Base-by-base conservation (phyloP, 768 basidiomycete genomes). In the Lactarius vividus region DNA sequence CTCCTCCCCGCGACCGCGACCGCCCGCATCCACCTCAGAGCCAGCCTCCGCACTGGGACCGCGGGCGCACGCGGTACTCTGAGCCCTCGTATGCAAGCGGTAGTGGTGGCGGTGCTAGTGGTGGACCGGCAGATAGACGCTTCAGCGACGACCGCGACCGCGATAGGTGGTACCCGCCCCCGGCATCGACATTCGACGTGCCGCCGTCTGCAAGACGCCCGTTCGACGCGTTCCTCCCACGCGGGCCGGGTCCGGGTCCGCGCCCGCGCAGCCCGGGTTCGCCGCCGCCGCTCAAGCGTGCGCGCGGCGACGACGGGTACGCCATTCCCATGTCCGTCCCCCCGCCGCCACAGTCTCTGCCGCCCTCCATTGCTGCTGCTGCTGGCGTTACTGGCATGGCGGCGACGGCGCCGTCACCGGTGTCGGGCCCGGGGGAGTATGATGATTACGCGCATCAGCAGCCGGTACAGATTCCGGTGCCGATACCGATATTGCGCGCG, bases 261-360 rank as follows among this genome's bases (percentile, higher is more conserved):
- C 69, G 69, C 31, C 61, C 64, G 3, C 70, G 67, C 42, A 70
- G 70, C 31, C 64, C 68, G 26, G 65, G 64, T 40, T 65, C 64
- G 2, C 49, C 59, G 29, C 69, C 70, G n/a, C 59, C 68, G 20
- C 16, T 33, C 23, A 70, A 70, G 59, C 64, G 70, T 28, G 42
- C 65, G 31, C 68, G 70, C 18, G 70, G 61, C 11, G 70, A 70
- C 16, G 49, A 61, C 23, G 46, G 46, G 11, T 69, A 62, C 23
- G 29, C 31, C 10, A 60, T 35, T 18, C 61, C 65, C 31, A 65
- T 42, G 49, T 28, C 59, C 23, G 7, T 15, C 33, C 28, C 29
- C 11, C 20, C 9, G n/a, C 42, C 42, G 18, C 54, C 28, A 9
- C 54, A 6, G 33, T 6, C 42, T 3, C 54, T 5, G 6, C 54